Evolutionary conservation across 768 basidiomycete genomes (phyloP).

Genomic region (Agaricus blazei): DNA sequence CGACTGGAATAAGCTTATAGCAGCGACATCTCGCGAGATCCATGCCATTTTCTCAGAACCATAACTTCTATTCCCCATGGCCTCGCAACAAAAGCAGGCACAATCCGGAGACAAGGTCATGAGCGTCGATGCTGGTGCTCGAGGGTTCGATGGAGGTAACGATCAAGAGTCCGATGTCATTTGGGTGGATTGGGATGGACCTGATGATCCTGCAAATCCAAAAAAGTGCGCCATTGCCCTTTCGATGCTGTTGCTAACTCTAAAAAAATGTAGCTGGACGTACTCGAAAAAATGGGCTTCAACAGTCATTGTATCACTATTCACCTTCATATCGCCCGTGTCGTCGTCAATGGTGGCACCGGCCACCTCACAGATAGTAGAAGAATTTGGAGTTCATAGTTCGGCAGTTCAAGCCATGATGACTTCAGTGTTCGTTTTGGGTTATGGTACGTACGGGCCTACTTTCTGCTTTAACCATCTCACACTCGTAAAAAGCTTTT

Average conservation of each 20-base stretch:
- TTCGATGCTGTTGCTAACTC: not conserved
- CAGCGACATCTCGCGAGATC: not conserved
- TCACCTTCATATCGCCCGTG: slow-evolving; percentile 64
- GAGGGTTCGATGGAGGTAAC: not conserved
- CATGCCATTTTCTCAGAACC: too few relatives aligned
- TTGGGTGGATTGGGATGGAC: slow-evolving; percentile 62
- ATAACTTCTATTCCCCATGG: too few relatives aligned
- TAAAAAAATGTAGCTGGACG: slow-evolving; percentile 40
- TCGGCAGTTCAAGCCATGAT: slow-evolving; percentile 46
- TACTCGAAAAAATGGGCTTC: slow-evolving; percentile 58
- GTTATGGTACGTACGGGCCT: slow-evolving; percentile 41
- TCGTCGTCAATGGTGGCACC: slow-evolving; percentile 77
- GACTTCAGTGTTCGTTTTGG: slow-evolving; percentile 48
- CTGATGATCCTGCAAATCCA: slow-evolving; percentile 53
- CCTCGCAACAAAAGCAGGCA: too few relatives aligned
- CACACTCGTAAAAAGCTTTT: slow-evolving; percentile 30
- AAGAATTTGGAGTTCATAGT: slow-evolving; percentile 51
- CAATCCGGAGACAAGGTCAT: slow-evolving; percentile 1
- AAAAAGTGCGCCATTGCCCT: slow-evolving; percentile 38
- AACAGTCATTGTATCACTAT: slow-evolving; percentile 58
- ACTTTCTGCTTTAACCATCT: not conserved
- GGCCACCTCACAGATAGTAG: slow-evolving; percentile 45
- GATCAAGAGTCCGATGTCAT: slow-evolving; percentile 16
- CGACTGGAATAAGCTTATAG: slow-evolving; percentile 2
- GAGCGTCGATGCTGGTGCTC: not conserved